Conservation (phyloP, 345 rosid genomes). For the Eutrema yunnanense region DNA sequence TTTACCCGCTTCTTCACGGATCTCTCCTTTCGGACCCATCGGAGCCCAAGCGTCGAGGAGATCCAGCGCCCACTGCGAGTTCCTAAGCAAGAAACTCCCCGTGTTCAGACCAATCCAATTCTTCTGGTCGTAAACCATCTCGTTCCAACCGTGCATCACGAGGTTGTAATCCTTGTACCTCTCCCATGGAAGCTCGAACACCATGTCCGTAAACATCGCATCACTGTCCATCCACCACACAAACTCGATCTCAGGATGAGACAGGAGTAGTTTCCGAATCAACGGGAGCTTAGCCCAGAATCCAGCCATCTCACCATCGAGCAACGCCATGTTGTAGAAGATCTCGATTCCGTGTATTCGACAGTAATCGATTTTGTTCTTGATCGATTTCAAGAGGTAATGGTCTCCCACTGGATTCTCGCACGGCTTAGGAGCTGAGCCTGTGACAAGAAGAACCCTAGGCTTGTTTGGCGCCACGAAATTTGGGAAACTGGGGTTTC, state of each 20-base stretch:
- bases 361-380: conserved; percentile 79
- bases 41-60: conserved; percentile 72
- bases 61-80: conserved; percentile 62
- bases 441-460: conserved; percentile 63
- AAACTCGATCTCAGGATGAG: conserved; percentile 71
- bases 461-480: conserved; percentile 49
- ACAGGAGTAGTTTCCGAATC: conserved; percentile 50
- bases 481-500: conserved; percentile 50
- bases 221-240: conserved; percentile 88
- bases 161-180: conserved; percentile 55
- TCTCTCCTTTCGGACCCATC: conserved; percentile 64
- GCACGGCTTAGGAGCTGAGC: conserved; percentile 71
- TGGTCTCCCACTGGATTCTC: conserved; percentile 79
- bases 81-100: conserved; percentile 61
- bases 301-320: conserved; percentile 74
- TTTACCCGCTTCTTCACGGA: conserved; percentile 63
- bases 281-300: conserved; percentile 72
- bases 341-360: conserved; percentile 65
- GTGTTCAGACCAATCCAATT: conserved; percentile 70
- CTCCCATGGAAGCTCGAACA: conserved; percentile 76
- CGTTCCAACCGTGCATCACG: conserved; percentile 76
- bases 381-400: conserved; percentile 58
- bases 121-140: conserved; percentile 62
- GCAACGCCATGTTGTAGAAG: conserved; percentile 65
- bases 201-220: conserved; percentile 76